Percentiles rank a stretch among this genome's conserved stretches.
Conservation (phyloP, 1,284 basidiomycete genomes). For the Microbotryum intermedium region DNA sequence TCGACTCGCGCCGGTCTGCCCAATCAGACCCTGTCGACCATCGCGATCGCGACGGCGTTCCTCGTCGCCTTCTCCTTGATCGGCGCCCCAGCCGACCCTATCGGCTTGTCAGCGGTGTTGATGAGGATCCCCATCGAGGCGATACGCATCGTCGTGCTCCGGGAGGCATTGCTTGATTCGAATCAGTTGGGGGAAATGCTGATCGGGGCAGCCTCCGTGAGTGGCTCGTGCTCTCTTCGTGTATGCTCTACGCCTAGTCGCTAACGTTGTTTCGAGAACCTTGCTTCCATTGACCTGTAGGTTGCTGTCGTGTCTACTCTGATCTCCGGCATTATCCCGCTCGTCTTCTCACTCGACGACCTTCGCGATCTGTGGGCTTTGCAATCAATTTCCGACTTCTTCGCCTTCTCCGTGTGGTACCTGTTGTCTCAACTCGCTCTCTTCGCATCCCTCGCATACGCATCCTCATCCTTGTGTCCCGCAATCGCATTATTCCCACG, state of each 20-base stretch:
- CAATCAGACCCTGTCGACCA: too few relatives aligned
- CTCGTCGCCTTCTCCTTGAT: slow-evolving; percentile 16
- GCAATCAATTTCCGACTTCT: neutral
- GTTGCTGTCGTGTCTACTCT: neutral
- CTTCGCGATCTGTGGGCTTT: neutral
- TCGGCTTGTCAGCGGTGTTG: neutral
- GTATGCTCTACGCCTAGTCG: neutral
- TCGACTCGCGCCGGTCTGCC: too few relatives aligned
- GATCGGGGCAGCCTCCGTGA: neutral
- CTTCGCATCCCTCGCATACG: slow-evolving; percentile 1
- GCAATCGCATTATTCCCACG: slow-evolving; percentile 8
- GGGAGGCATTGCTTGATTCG: neutral
- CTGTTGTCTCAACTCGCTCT: neutral
- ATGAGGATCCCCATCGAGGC: slow-evolving; percentile 4
- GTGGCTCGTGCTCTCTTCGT: neutral
- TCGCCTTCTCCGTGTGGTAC: neutral
- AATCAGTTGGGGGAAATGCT: neutral
- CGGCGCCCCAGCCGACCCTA: neutral
- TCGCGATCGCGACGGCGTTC: slow-evolving; percentile 1
- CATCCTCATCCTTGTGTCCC: neutral
- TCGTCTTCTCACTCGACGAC: neutral
- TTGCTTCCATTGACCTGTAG: neutral
- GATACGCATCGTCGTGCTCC: neutral
- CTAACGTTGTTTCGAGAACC: too few relatives aligned
- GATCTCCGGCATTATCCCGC: neutral